Percentiles rank a stretch among this genome's conserved stretches.
These are phyloP conservation scores for Tulasnella sp. DNA, from an alignment of 768 basidiomycete species.

Conservation along the genomic window DNA sequence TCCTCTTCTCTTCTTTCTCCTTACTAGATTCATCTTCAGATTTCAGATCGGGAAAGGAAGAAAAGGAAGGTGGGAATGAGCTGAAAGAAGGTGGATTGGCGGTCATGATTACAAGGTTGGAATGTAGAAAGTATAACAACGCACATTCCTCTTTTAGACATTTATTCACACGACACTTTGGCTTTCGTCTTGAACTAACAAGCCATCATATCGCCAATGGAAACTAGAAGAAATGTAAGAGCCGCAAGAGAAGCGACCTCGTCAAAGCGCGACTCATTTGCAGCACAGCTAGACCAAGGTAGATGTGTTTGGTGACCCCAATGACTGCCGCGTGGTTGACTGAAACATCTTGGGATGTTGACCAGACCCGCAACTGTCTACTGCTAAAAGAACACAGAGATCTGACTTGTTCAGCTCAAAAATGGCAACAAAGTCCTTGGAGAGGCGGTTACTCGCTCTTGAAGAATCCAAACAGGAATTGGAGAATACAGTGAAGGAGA, in stretches of 20 bases:
- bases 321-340: no score
- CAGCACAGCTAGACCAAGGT: conserved; percentile 16
- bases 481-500: conserved; percentile 55
- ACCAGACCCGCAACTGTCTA: conserved; percentile 13
- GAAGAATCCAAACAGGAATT: conserved; percentile 51
- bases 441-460: conserved; percentile 50
- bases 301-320: no score
- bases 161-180: no score
- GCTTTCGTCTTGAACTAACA: neutral
- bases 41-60: no score
- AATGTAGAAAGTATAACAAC: no score
- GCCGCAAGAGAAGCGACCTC: neutral
- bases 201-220: neutral
- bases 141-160: no score
- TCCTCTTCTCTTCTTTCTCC: no score
- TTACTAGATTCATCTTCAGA: no score
- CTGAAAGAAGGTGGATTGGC: no score
- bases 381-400: conserved; percentile 11
- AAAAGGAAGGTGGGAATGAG: no score
- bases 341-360: no score
- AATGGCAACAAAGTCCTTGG: conserved; percentile 48
- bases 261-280: conserved; percentile 10
- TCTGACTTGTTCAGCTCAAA: conserved; percentile 14
- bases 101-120: no score
- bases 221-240: neutral